Base-by-base conservation (phyloP, 371 early-diverging fungal species). In the Entomophthora muscae region DNA sequence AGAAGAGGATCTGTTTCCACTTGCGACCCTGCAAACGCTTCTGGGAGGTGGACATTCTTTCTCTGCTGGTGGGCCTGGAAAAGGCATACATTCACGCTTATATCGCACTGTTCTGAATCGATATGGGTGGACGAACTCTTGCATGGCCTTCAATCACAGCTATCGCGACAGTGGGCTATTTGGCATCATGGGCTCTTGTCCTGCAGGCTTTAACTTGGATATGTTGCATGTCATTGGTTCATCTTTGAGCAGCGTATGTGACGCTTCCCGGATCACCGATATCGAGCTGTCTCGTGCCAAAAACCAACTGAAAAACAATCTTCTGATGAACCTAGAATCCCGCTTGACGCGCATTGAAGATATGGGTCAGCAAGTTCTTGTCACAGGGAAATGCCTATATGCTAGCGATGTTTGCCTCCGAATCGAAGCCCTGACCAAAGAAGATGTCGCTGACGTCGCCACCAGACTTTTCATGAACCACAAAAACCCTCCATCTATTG, bases 51-150 rank as follows among this genome's bases (percentile, higher is more conserved):
- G 98, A 57, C 90, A 91, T 0, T 89, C 93, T 2, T 98, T 98
- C 73, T 91, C 91, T 13, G 98, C 98, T 0, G 98, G 98, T 66
- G 98, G 98, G 0, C 98, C 98, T 0, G 98, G 98, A 26, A 95
- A 98, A 74, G 98, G 98, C 65, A 95, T 98, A 93, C 94, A 95
- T 78, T 93, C 95, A 21, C 85, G 96, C 21, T 77, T 98, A 33
- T 98, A 92, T 70, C 92, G 91, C 3, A 83, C 90, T 52, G 94
- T 98, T 1, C 77, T 98, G 64, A 95, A 95, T 72, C 90, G 89
- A 66, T 84, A 90, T 71, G 80, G 81, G 63, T 95, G 93, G 93
- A 85, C 95, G 21, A 95, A 98, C 67, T 87, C 85, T 3, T 95
- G 95, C 73, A 78, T 86, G 71, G 83, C 88, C 31, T 89, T 94